phyloP scores from a whole-genome alignment of 257 asterid genomes.

The Dorcoceras hygrometricum region DNA sequence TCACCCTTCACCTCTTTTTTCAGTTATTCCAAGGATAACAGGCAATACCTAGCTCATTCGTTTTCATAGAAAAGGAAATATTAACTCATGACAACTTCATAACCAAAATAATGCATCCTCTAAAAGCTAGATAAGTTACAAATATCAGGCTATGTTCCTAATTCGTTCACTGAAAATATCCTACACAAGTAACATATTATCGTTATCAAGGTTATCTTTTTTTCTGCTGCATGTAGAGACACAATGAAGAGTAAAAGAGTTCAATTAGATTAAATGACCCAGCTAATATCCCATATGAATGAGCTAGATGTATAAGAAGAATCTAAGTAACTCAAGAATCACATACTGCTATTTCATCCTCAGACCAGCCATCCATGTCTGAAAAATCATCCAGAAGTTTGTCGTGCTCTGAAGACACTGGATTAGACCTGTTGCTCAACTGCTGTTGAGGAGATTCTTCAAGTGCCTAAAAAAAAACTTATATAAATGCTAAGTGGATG shows the following conservation, averaged over 20 bases:
- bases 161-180: neutral
- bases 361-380: slow-evolving; percentile 67
- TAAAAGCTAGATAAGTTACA: slow-evolving; percentile 10
- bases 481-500: slow-evolving; percentile 16
- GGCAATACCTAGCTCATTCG: neutral
- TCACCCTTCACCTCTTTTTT: slow-evolving; percentile 11
- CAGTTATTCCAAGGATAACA: slow-evolving; percentile 3
- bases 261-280: slow-evolving; percentile 15
- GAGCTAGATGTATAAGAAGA: slow-evolving; percentile 21
- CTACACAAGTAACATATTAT: neutral
- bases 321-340: slow-evolving; percentile 10
- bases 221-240: slow-evolving; percentile 1
- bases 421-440: slow-evolving; percentile 39
- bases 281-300: slow-evolving; percentile 13
- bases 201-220: slow-evolving; percentile 5
- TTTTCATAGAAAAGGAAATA: slow-evolving; percentile 4
- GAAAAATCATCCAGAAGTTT: slow-evolving; percentile 38
- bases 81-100: slow-evolving; percentile 9
- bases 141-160: slow-evolving; percentile 7
- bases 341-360: slow-evolving; percentile 46
- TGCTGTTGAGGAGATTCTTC: slow-evolving; percentile 56
- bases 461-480: slow-evolving; percentile 42
- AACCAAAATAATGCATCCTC: neutral
- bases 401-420: slow-evolving; percentile 60
- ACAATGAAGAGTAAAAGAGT: slow-evolving; percentile 4